Evolutionary conservation across 2,329 filamentous ascomycete genomes (phyloP).

Genomic region (Exophiala bonariae): DNA sequence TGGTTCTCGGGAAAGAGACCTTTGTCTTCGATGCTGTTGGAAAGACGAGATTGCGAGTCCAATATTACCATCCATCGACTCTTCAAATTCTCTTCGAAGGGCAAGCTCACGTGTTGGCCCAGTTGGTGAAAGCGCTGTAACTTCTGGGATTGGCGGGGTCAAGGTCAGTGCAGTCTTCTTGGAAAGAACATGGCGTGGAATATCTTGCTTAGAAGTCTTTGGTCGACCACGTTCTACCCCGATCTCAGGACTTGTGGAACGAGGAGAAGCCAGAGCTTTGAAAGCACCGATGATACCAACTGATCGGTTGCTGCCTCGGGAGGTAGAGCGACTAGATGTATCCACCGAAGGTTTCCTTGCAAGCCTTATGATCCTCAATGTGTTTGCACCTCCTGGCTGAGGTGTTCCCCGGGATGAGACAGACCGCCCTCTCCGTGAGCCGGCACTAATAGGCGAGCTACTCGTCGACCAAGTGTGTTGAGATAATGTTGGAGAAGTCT

Average conservation of each 20-base stretch:
- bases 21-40: constrained; percentile 38
- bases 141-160: constrained; percentile 5
- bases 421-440: constrained; percentile 19
- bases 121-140: constrained; percentile 2
- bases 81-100: constrained; percentile 21
- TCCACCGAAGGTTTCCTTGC: constrained; percentile 30
- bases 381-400: constrained; percentile 18
- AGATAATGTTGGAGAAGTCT: constrained; percentile 40
- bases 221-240: constrained; percentile 10
- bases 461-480: constrained; percentile 19
- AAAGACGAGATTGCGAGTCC: constrained; percentile 32
- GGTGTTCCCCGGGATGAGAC: constrained; percentile 25
- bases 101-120: constrained; percentile 16
- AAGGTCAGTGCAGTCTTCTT: constrained; percentile 4
- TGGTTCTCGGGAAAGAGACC: constrained; percentile 30
- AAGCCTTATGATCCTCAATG: constrained; percentile 26
- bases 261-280: constrained; percentile 32
- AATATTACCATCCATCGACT: constrained; percentile 4
- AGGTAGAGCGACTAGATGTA: constrained; percentile 34
- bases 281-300: constrained; percentile 40
- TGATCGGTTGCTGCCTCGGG: constrained; percentile 33
- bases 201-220: background rate
- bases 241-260: constrained; percentile 15
- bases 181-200: constrained; percentile 9
- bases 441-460: constrained; percentile 27